A percentile compares a stretch with the other conserved stretches of the same genome.
Evolutionary conservation across 2,329 filamentous ascomycete genomes (phyloP).

Genomic region (Colletotrichum sp.): DNA sequence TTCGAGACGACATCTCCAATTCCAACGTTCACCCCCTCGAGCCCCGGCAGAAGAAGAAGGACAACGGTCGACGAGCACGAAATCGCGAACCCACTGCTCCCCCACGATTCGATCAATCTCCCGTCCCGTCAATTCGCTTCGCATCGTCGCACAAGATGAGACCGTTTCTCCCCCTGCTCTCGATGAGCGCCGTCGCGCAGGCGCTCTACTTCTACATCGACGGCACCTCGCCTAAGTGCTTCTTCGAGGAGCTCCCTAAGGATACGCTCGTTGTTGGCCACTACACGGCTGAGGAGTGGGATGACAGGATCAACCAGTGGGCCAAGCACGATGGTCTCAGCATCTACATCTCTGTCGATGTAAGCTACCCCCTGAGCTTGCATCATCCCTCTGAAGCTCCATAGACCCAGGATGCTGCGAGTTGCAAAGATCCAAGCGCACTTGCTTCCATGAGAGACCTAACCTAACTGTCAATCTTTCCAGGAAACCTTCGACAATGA

Average conservation of each 20-base stretch:
- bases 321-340: constrained; percentile 75
- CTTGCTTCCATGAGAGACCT: not conserved
- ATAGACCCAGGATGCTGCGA: not conserved
- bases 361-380: constrained; percentile 40
- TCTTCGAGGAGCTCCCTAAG: constrained; percentile 97
- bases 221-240: constrained; percentile 85
- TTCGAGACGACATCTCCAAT: constrained; percentile 9
- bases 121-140: not conserved
- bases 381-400: not conserved
- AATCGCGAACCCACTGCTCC: not conserved
- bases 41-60: not conserved
- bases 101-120: not conserved
- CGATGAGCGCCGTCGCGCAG: constrained; percentile 70
- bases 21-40: not conserved
- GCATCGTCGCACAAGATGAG: constrained; percentile 51
- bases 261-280: constrained; percentile 95
- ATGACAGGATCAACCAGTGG: constrained; percentile 73
- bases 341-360: constrained; percentile 91
- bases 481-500: constrained; percentile 96
- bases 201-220: constrained; percentile 97
- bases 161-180: constrained; percentile 67
- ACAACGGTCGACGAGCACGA: not conserved
- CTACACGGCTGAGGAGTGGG: constrained; percentile 86
- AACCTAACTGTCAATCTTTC: constrained; percentile 10
- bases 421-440: not conserved